Percentiles rank a stretch among this genome's conserved stretches.
These are phyloP conservation scores for Aspergillus diversus DNA, from an alignment of 495 filamentous ascomycete species.

Conservation along the genomic window DNA sequence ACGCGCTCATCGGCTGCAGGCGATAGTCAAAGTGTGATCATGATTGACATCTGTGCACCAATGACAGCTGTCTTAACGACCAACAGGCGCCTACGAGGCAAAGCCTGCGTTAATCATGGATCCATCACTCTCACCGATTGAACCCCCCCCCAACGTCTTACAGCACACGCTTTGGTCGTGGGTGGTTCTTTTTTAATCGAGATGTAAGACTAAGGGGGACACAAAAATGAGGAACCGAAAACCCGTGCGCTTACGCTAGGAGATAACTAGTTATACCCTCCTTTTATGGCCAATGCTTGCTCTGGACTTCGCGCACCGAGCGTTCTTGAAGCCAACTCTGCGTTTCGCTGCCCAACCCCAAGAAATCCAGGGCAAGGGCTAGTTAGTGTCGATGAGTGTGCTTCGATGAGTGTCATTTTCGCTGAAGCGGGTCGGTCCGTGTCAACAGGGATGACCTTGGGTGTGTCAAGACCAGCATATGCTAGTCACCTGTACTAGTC, in stretches of 20 bases:
- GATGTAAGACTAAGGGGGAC: slow-evolving; percentile 2
- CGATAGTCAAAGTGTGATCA: slow-evolving; percentile 22
- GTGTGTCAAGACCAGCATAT: slow-evolving; percentile 24
- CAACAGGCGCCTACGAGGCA: slow-evolving; percentile 29
- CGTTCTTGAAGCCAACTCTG: slow-evolving; percentile 25
- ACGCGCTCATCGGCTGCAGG: slow-evolving; percentile 29
- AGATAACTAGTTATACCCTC: slow-evolving; percentile 8
- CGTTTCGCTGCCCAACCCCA: slow-evolving; percentile 32
- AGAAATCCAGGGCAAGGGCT: slow-evolving; percentile 23
- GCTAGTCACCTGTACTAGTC: slow-evolving; percentile 22
- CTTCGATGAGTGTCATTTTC: slow-evolving; percentile 18
- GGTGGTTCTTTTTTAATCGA: slow-evolving; percentile 9
- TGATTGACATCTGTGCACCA: slow-evolving; percentile 26
- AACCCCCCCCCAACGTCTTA: slow-evolving; percentile 7
- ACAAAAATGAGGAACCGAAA: slow-evolving; percentile 19
- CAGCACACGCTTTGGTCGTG: slow-evolving; percentile 17
- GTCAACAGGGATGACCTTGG: slow-evolving; percentile 25
- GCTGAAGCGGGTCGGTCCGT: slow-evolving; percentile 30
- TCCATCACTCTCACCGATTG: slow-evolving; percentile 18
- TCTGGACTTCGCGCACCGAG: slow-evolving; percentile 7
- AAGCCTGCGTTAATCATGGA: slow-evolving; percentile 18
- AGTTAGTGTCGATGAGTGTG: slow-evolving; percentile 28
- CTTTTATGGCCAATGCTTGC: slow-evolving; percentile 4
- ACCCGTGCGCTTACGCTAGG: slow-evolving; percentile 16
- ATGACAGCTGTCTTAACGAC: slow-evolving; percentile 22